Evolutionary conservation across 192 early-diverging fungal species (phyloP).

Genomic region (Coemansia sp.): DNA sequence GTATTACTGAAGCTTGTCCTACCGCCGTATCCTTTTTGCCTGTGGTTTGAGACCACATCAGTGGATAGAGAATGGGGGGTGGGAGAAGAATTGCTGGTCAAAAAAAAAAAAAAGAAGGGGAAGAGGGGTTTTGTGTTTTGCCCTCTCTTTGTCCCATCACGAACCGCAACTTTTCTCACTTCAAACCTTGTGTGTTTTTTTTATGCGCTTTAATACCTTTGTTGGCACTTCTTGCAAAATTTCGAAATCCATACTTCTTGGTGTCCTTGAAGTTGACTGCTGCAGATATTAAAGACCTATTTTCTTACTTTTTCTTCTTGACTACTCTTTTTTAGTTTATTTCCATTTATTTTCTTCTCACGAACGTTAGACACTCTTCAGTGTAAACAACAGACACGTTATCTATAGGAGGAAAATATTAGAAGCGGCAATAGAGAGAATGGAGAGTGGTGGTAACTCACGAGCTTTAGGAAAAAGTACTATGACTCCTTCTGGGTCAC

Average conservation of each 20-base stretch:
- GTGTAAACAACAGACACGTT: neutral
- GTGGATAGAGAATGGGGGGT: constrained; percentile 2
- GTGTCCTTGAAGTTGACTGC: neutral
- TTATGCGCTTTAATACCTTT: neutral
- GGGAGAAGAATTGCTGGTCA: neutral
- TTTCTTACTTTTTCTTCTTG: neutral
- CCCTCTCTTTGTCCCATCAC: neutral
- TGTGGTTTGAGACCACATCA: neutral
- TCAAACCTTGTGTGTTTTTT: constrained; percentile 1
- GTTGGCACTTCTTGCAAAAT: neutral
- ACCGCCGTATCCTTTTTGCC: neutral
- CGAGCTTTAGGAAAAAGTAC: constrained; percentile 14
- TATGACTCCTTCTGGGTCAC: constrained; percentile 1
- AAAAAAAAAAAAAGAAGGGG: neutral
- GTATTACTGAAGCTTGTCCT: neutral
- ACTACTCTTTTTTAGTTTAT: neutral
- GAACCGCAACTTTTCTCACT: constrained; percentile 5
- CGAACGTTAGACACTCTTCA: neutral
- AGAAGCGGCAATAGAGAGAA: neutral
- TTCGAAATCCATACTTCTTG: neutral
- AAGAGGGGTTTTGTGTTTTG: neutral
- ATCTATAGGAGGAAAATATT: neutral
- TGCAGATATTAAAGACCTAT: neutral
- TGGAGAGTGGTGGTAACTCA: constrained; percentile 22
- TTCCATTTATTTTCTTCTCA: constrained; percentile 10